Base-by-base conservation (phyloP, 257 asterid species). In the Ligustrum vulgare region DNA sequence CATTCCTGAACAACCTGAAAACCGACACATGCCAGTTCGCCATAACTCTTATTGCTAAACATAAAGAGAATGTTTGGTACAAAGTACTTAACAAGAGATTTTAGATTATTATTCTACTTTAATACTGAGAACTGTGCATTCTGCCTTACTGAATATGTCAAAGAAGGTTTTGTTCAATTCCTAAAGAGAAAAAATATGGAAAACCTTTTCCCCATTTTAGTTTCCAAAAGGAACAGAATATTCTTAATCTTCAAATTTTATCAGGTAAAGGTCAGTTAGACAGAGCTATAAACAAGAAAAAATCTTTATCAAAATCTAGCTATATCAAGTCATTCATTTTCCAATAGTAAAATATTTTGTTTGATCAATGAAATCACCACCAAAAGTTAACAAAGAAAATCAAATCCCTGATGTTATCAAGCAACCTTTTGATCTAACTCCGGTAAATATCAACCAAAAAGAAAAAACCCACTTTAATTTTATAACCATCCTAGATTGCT, bases 1-100 rank as follows among this genome's bases (percentile, higher is more conserved):
- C 84, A 88, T 77, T 80, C 83, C 70, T 84, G 84, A 34, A 84
- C 81, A 12, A 89, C 91, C 98, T 94, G 81, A 72, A 79, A 79
- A 70, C 70, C 23, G 18, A 74, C 34, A 18, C 63, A 13, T 36
- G 9, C 31, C 23, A 20, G 58, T 34, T 64, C 20, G 49, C 8
- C 33, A 72, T 12, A 33, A 25, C 54, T 71, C 20, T 70, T 22
- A 45, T 45, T 45, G 54, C 54, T 45, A 45, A 45, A 45, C 54
- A 45, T 45, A 13, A 45, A 45, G 54, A 13, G 6, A 45, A 3
- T 45, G 54, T 13, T 45, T 45, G 7, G 6, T 2, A 43, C 6
- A 43, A 18, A 12, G n/a, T 45, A 45, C 7, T 45, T 7, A 45
- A 45, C 20, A 45, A 2, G 20, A 45, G 54, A 45, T 45, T 45